Evolutionary conservation across 2,329 filamentous ascomycete species (phyloP), one percentile per base, ranked within the genome.

Genomic region (Botrytis fragariae): DNA sequence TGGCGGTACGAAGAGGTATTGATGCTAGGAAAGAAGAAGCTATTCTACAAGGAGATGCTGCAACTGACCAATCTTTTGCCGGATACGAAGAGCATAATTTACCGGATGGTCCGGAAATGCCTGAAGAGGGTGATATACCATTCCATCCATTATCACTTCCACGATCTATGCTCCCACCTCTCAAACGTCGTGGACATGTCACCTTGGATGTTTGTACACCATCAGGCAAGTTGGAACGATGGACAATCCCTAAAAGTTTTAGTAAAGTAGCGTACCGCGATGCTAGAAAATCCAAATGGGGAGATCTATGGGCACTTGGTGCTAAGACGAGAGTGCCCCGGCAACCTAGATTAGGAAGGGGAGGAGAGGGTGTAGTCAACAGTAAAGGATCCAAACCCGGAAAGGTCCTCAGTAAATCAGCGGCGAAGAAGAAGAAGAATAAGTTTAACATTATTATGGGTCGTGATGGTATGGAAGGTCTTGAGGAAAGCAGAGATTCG

Each of bases 281-380:
- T 81, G 96, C 96, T 51, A 90, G 96, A 75, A 99, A 99, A 84
- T 88, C 92, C 0, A 85, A 84, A 71, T 98, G 95, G 96, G 96
- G 96, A 57, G 96, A 98, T 81, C 85, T 98, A 16, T 99, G 96
- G 96, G 94, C 95, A 0, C 86, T 98, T 0, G 96, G 96, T 0
- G 95, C 95, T 35, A 98, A 98, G 86, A 97, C 94, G 0, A 87
- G 94, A 20, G 87, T 92, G 6, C 80, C 83, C 3, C 85, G 93
- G 64, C 85, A 84, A 22, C 83, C 92, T 61, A 88, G 90, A 12
- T 82, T 92, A 4, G 92, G 92, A 4, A 80, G 79, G 70, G 82
- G 82, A 42, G 62, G 71, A 45, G 51, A 32, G 3, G 71, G 62
- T 44, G 76, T 72, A 18, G 76, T 76, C 0, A 71, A 74, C 22